Percentiles rank a stretch among this genome's conserved stretches.
Conservation (phyloP, 2,329 filamentous ascomycete genomes). For the Claviceps paspali region DNA sequence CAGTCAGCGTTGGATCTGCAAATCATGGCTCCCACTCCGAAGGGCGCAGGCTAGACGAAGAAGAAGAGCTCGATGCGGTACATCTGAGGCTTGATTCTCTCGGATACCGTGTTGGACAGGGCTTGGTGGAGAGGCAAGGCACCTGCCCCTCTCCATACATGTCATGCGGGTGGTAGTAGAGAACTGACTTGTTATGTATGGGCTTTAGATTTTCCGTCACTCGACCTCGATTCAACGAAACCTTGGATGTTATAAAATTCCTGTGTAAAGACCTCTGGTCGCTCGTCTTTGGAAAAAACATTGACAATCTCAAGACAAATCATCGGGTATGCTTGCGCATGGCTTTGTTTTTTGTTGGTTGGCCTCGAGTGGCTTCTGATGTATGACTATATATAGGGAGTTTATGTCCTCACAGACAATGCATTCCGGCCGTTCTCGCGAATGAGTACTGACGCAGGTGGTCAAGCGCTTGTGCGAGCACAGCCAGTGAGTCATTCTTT, state of each 20-base stretch:
- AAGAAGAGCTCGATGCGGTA: conserved; percentile 71
- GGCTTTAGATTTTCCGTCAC: conserved; percentile 67
- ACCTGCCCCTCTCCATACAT: neutral
- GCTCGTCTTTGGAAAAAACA: conserved; percentile 86
- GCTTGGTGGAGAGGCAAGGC: conserved; percentile 71
- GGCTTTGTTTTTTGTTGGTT: neutral
- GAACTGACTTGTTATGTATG: neutral
- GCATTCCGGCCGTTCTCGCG: conserved; percentile 74
- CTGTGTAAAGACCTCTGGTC: conserved; percentile 97
- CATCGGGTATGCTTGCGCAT: conserved; percentile 52
- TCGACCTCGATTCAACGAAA: conserved; percentile 76
- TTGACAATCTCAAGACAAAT: conserved; percentile 97
- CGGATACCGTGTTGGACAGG: conserved; percentile 85
- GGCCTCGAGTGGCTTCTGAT: neutral
- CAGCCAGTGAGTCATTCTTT: conserved; percentile 57
- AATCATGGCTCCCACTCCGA: conserved; percentile 8
- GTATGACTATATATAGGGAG: conserved; percentile 41
- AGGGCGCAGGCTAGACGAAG: conserved; percentile 40
- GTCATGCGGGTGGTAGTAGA: neutral
- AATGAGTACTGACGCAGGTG: conserved; percentile 72
- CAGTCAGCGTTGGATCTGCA: conserved; percentile 13
- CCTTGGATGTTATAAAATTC: conserved; percentile 94
- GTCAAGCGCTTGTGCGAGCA: conserved; percentile 57
- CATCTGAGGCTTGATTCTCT: conserved; percentile 71
- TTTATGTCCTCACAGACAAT: conserved; percentile 92